These are phyloP conservation scores for Camelina laxa DNA, from an alignment of 345 rosid genomes.

Conservation along the genomic window DNA sequence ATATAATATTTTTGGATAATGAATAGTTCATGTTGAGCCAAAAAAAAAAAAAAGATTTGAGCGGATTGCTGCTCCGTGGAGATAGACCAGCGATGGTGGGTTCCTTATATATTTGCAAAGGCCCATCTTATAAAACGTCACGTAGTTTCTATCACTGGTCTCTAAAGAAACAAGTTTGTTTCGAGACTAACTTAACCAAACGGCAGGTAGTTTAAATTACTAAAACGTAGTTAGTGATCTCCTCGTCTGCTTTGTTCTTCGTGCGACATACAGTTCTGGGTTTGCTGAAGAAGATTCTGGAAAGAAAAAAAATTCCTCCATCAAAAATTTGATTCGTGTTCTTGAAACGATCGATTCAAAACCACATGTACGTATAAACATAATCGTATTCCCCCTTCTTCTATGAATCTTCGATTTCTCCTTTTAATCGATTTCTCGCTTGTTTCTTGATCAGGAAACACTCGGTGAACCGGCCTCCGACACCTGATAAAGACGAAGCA, in stretches of 20 bases:
- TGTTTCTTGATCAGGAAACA: conserved; percentile 52
- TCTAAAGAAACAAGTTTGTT: not conserved
- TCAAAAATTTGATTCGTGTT: not conserved
- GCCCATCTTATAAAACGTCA: not conserved
- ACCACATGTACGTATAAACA: conserved; percentile 22
- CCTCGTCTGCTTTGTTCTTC: not conserved
- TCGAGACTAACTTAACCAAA: not conserved
- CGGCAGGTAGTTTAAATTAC: not conserved
- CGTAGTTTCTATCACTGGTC: not conserved
- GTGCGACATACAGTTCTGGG: not conserved
- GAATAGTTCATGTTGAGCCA: too few species aligned
- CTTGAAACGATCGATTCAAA: conserved; percentile 6
- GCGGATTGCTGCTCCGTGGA: too few species aligned
- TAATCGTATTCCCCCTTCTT: not conserved
- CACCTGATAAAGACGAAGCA: conserved; percentile 56
- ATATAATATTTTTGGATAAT: too few species aligned
- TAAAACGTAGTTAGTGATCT: not conserved
- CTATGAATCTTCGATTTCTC: not conserved
- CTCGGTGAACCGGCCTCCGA: conserved; percentile 68
- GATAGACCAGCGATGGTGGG: too few species aligned
- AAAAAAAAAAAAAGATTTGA: too few species aligned
- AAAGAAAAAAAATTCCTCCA: not conserved
- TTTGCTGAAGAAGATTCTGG: conserved; percentile 33
- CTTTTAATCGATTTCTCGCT: not conserved
- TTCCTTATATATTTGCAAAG: not conserved